Conservation (phyloP, 2,329 filamentous ascomycete genomes). For the Graphilbum ipis-grandicollis region DNA sequence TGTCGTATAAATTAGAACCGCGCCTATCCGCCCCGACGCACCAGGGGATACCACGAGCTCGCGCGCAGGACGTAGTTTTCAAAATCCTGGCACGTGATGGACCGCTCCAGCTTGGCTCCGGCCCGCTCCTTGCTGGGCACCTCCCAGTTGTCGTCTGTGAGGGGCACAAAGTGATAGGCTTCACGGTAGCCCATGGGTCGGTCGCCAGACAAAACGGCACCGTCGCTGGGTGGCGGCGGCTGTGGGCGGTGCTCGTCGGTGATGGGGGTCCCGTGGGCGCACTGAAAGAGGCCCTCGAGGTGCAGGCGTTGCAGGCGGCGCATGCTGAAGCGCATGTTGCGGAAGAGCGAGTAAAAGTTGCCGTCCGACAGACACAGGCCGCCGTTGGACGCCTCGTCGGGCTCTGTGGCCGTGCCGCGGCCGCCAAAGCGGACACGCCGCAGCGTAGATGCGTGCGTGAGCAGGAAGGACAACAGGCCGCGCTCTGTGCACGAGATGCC, state of each 20-base stretch:
- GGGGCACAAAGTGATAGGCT: constrained; percentile 22
- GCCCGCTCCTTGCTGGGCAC: constrained; percentile 6
- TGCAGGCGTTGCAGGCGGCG: constrained; percentile 23
- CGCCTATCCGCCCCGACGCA: too few species aligned
- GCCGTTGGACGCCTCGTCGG: constrained; percentile 17
- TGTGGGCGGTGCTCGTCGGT: not conserved
- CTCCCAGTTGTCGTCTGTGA: constrained; percentile 23
- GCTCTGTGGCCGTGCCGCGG: too few species aligned
- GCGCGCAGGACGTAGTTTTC: constrained; percentile 21
- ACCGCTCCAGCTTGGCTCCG: constrained; percentile 11
- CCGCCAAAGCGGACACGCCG: constrained; percentile 20
- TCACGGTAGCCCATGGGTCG: constrained; percentile 10
- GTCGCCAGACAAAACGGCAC: too few species aligned
- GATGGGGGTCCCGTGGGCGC: not conserved
- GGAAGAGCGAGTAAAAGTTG: constrained; percentile 24
- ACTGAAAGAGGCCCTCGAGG: constrained; percentile 24
- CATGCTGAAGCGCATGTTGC: constrained; percentile 18
- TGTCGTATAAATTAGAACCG: too few species aligned
- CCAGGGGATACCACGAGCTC: not conserved
- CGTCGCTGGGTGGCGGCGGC: not conserved
- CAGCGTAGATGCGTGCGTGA: constrained; percentile 21
- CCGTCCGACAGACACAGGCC: constrained; percentile 27
- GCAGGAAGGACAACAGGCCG: constrained; percentile 24
- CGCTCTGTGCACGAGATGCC: constrained; percentile 25
- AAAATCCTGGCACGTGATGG: constrained; percentile 20